Percentiles rank a stretch among this genome's conserved stretches.
Evolutionary conservation across 805 yeast genomes (phyloP).

Genomic region (Ogataea populi-albae): DNA sequence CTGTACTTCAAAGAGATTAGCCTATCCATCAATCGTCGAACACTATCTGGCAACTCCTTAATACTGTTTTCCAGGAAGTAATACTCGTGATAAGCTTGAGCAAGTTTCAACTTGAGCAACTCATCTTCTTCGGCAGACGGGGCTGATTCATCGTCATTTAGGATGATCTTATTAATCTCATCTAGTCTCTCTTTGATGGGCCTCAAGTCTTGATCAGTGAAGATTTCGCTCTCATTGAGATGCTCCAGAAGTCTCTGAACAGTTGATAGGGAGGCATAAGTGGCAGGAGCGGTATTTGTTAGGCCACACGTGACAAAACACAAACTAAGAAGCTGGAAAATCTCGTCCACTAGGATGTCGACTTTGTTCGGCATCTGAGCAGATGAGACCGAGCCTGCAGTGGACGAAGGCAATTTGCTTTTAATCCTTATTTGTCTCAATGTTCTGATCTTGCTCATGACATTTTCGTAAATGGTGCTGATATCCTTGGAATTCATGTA

Average conservation of each 20-base stretch:
- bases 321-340: constrained; percentile 80
- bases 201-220: constrained; percentile 76
- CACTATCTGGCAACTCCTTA: constrained; percentile 49
- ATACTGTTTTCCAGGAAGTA: constrained; percentile 54
- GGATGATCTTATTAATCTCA: constrained; percentile 66
- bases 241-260: constrained; percentile 83
- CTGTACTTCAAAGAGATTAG: constrained; percentile 62
- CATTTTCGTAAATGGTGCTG: constrained; percentile 54
- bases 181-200: constrained; percentile 73
- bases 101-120: constrained; percentile 62
- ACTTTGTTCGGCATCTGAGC: constrained; percentile 44
- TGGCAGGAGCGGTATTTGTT: constrained; percentile 88
- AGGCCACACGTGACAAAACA: constrained; percentile 91
- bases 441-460: constrained; percentile 51
- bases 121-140: constrained; percentile 37
- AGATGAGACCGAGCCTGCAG: constrained; percentile 2
- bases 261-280: constrained; percentile 84
- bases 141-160: constrained; percentile 44
- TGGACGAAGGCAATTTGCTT: too few species aligned
- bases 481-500: constrained; percentile 69
- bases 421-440: constrained; percentile 50
- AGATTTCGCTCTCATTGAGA: constrained; percentile 74
- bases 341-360: constrained; percentile 80
- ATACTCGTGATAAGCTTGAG: constrained; percentile 58
- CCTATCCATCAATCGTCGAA: constrained; percentile 51